Evolutionary conservation across 2,329 filamentous ascomycete species (phyloP), one percentile per base, ranked within the genome.

Genomic region (Alternaria sp.): DNA sequence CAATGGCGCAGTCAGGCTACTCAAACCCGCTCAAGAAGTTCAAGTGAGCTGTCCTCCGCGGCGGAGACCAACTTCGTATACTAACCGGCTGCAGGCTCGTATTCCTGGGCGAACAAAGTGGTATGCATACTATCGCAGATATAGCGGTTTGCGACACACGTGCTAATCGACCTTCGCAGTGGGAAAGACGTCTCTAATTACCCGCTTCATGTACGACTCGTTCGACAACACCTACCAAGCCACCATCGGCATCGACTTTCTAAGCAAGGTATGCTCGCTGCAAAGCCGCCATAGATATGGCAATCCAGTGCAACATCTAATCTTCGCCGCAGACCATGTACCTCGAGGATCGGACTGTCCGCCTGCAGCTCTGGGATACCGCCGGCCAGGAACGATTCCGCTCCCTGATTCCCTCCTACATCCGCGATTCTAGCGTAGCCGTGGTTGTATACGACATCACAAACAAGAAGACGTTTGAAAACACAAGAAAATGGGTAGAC

Each of bases 161-260:
- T 56, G 59, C 71, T 78, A 55, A 76, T 68, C 56, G 49, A 43
- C 53, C 21, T 49, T 45, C 66, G 11, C 80, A 98, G 96, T 99
- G 75, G 96, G 96, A 80, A 99, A 99, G 85, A 99, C 96, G 30
- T 99, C 96, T 66, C 85, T 99, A 75, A 99, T 99, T 81, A 99
- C 96, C 71, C 91, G 96, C 69, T 99, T 99, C 86, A 99, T 99
- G 96, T 99, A 99, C 87, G 96, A 99, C 83, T 98, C 96, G 51
- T 99, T 99, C 86, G 96, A 99, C 86, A 97, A 97, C 84, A 98
- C 95, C 87, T 99, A 99, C 85, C 96, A 99, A 83, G 96, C 96
- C 61, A 99, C 96, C 43, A 98, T 99, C 79, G 96, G 96, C 78
- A 99, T 99, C 84, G 96, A 99, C 83, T 99, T 99, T 80, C 89